Evolutionary conservation across 192 early-diverging fungal genomes (phyloP).

Genomic region (Haplosporangium gracile): DNA sequence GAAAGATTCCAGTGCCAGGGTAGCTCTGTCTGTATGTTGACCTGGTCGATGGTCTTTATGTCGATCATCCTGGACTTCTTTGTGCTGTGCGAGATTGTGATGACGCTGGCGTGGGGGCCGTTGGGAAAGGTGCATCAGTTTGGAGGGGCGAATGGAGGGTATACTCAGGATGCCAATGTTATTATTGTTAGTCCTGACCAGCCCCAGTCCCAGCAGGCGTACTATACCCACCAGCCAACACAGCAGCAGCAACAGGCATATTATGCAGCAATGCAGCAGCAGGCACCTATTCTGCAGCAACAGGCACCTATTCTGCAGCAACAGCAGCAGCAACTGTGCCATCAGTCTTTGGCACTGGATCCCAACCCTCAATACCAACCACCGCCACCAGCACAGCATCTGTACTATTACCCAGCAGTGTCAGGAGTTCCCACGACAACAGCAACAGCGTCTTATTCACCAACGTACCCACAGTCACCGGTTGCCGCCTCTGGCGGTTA

Average conservation of each 20-base stretch:
- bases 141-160: not conserved
- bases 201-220: not conserved
- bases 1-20: not conserved
- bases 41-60: not conserved
- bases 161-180: not conserved
- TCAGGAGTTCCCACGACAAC: not conserved
- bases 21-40: not conserved
- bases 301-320: not conserved
- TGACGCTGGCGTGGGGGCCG: constrained; percentile 5
- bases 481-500: not conserved
- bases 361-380: not conserved
- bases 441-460: not conserved
- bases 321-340: not conserved
- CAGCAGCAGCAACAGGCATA: not conserved
- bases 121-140: not conserved
- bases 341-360: not conserved
- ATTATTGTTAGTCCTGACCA: constrained; percentile 17
- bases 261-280: not conserved
- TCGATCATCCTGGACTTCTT: not conserved
- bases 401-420: not conserved
- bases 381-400: not conserved
- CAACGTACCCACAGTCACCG: not conserved
- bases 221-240: not conserved
- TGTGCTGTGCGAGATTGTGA: not conserved
- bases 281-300: not conserved